Percentiles rank a stretch among this genome's conserved stretches.
These are phyloP conservation scores for Tympanopsis confertula DNA, from an alignment of 2,329 filamentous ascomycete genomes.

Conservation along the genomic window DNA sequence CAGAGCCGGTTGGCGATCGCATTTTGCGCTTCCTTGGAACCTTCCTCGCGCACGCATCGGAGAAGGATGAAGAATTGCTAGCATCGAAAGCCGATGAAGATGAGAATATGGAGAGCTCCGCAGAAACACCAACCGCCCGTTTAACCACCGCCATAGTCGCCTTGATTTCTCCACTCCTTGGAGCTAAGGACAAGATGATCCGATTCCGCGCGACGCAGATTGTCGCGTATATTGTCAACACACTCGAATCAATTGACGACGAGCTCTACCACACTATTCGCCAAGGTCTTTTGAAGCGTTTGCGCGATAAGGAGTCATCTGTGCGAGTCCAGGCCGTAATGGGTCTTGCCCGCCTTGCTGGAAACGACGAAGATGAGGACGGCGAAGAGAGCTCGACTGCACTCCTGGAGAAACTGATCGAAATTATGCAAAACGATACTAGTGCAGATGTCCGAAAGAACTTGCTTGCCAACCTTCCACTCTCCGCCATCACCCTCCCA, in stretches of 20 bases:
- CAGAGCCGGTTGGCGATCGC: conserved; percentile 76
- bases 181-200: conserved; percentile 83
- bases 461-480: conserved; percentile 79
- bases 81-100: conserved; percentile 35
- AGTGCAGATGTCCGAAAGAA: conserved; percentile 86
- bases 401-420: conserved; percentile 70
- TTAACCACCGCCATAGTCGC: conserved; percentile 66
- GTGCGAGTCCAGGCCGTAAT: conserved; percentile 86
- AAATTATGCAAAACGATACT: conserved; percentile 84
- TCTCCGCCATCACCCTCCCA: conserved; percentile 69
- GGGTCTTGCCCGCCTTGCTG: conserved; percentile 74
- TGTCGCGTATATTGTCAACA: conserved; percentile 83
- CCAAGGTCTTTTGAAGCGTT: conserved; percentile 67
- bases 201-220: conserved; percentile 84
- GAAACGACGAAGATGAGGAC: conserved; percentile 61
- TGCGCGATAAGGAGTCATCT: conserved; percentile 87
- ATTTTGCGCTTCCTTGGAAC: conserved; percentile 77
- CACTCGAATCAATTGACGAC: conserved; percentile 81
- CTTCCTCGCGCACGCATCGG: conserved; percentile 64
- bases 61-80: conserved; percentile 56
- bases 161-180: conserved; percentile 63
- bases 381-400: conserved; percentile 55
- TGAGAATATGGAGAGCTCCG: conserved; percentile 57
- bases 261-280: conserved; percentile 76
- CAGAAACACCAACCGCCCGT: conserved; percentile 74